Base-by-base conservation (phyloP, 2,329 filamentous ascomycete species). In the Metarhizium guizhouense region DNA sequence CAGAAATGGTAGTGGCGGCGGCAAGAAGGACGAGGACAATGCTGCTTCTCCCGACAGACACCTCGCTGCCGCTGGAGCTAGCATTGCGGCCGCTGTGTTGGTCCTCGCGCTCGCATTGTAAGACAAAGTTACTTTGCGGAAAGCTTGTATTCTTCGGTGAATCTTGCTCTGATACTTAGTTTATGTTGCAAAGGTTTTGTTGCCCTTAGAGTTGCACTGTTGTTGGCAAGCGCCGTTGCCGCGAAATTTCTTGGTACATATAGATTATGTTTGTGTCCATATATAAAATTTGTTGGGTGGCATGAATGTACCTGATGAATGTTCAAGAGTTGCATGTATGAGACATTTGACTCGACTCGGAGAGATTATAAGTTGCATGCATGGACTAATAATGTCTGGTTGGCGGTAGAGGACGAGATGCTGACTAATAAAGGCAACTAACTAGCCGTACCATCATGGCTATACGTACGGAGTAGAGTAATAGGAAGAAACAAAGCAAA, bases 51-150 rank as follows among this genome's bases (percentile, higher is more conserved):
- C 59, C 30, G 63, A 67, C 43, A 62, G 62, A 47, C 62, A 63
- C 25, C 60, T 70, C 30, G 62, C 65, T n/a, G 60, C 60, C 18
- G 60, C 65, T 32, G 66, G 66, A 47, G 59, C 64, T 25, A 60
- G 62, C n/a, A 56, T 68, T 25, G 64, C 64, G 2, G 63, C 60
- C 14, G 57, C 67, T 45, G 67, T 68, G 56, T 56, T 69, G 51
- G 63, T 63, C 38, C 62, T 67, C 34, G 61, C 65, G 10, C 61
- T 68, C 16, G 34, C 50, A 36, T 48, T 60, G 54, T 60, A 58
- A 29, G 3, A 42, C 8, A 29, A 13, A 13, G 11, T 4, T 30
- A 2, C 30, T 20, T 3, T 30, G 20, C 13, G 25, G 45, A 30
- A 18, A 25, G 45, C 25, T 30, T 30, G 25, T 30, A 30, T 3